Evolutionary conservation across 805 yeast genomes (phyloP).

Genomic region (Cyberlindnera misumaiensis): DNA sequence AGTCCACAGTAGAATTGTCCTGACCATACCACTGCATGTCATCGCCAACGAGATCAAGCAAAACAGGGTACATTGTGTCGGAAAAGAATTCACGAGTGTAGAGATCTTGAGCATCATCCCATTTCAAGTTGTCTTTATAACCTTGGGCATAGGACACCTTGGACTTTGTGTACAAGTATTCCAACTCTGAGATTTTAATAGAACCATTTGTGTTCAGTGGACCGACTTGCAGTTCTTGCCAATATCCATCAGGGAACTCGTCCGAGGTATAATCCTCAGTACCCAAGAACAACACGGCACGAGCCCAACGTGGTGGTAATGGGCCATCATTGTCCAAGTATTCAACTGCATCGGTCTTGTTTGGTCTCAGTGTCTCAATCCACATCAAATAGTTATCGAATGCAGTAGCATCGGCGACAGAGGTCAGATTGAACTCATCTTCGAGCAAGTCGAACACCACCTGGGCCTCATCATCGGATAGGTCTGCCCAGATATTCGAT

Average conservation of each 20-base stretch:
- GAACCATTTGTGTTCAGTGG: constrained; percentile 14
- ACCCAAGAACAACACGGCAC: constrained; percentile 20
- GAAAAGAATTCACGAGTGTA: constrained; percentile 8
- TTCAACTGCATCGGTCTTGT: constrained; percentile 22
- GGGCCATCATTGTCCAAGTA: constrained; percentile 18
- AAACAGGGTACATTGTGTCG: constrained; percentile 6
- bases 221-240: constrained; percentile 21
- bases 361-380: constrained; percentile 21
- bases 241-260: constrained; percentile 21
- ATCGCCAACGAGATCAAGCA: constrained; percentile 13
- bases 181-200: constrained; percentile 8
- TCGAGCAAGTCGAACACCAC: constrained; percentile 11
- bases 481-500: constrained; percentile 19
- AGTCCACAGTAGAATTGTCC: constrained; percentile 18
- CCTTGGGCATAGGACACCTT: constrained; percentile 16
- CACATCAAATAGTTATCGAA: constrained; percentile 21
- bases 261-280: constrained; percentile 17
- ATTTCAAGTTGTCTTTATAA: constrained; percentile 17
- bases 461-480: constrained; percentile 16
- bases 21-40: constrained; percentile 17
- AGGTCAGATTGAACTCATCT: constrained; percentile 15
- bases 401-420: constrained; percentile 13
- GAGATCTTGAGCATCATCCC: constrained; percentile 5
- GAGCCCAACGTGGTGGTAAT: constrained; percentile 19
- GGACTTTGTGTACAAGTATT: constrained; percentile 16